Evolutionary conservation across 768 basidiomycete genomes (phyloP).

Genomic region (Trametes meyenii): DNA sequence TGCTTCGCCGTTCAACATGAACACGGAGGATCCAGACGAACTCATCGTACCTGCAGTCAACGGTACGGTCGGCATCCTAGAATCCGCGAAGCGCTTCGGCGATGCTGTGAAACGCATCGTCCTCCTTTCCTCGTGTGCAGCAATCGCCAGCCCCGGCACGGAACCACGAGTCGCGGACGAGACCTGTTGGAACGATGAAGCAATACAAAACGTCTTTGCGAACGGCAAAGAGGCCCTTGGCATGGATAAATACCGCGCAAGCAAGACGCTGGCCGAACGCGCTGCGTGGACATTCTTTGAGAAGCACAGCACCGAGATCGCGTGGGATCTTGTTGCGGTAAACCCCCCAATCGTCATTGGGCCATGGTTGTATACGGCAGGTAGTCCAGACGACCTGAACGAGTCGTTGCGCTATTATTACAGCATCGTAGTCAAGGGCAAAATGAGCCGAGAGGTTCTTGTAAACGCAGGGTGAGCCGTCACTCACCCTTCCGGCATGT

Average conservation of each 20-base stretch:
- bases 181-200: slow-evolving; percentile 58
- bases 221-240: slow-evolving; percentile 46
- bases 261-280: slow-evolving; percentile 65
- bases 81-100: slow-evolving; percentile 53
- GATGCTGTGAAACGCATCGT: slow-evolving; percentile 64
- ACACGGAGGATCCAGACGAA: slow-evolving; percentile 36
- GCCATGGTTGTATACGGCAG: slow-evolving; percentile 45
- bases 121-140: slow-evolving; percentile 64
- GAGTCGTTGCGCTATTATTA: slow-evolving; percentile 42
- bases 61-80: slow-evolving; percentile 65
- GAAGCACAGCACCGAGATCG: slow-evolving; percentile 24
- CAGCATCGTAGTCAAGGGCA: slow-evolving; percentile 32
- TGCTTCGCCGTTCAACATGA: slow-evolving; percentile 38
- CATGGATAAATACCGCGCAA: slow-evolving; percentile 53
- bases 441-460: not conserved
- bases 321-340: slow-evolving; percentile 38
- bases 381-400: slow-evolving; percentile 18
- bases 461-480: not conserved
- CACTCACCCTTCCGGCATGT: too few relatives aligned
- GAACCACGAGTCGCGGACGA: slow-evolving; percentile 42
- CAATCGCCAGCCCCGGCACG: slow-evolving; percentile 33
- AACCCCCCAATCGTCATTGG: slow-evolving; percentile 40
- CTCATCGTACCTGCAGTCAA: slow-evolving; percentile 69
- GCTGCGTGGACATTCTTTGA: slow-evolving; percentile 23
- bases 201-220: slow-evolving; percentile 53